phyloP scores from a whole-genome alignment of 2,329 filamentous ascomycete species.

The Stachybotrys echinatus region DNA sequence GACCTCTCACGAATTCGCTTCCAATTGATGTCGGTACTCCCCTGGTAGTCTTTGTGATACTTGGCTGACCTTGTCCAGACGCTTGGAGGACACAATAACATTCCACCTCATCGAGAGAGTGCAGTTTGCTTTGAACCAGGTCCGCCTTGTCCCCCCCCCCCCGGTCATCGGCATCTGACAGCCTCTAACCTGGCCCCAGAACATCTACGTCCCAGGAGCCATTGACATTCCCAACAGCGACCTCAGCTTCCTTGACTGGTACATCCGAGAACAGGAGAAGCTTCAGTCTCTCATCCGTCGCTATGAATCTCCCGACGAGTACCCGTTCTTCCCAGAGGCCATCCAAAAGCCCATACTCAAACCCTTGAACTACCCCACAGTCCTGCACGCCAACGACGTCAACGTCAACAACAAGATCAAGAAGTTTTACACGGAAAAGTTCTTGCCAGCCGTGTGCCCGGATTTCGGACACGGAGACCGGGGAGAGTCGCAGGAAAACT shows the following conservation, averaged over 20 bases:
- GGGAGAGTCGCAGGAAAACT: constrained; percentile 87
- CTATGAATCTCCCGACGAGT: constrained; percentile 94
- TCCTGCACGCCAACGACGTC: constrained; percentile 83
- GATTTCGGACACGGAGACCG: constrained; percentile 72
- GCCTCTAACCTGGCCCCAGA: constrained; percentile 28
- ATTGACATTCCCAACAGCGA: constrained; percentile 67
- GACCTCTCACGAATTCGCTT: constrained; percentile 90
- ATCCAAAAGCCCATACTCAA: constrained; percentile 79
- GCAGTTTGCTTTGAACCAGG: constrained; percentile 86
- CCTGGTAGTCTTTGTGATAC: background rate
- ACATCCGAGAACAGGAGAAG: constrained; percentile 82
- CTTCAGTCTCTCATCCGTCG: constrained; percentile 90
- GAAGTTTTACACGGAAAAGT: constrained; percentile 72
- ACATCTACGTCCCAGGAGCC: constrained; percentile 79
- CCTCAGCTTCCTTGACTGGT: constrained; percentile 89
- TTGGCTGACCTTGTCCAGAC: constrained; percentile 48
- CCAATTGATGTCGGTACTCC: constrained; percentile 72
- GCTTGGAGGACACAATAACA: constrained; percentile 94
- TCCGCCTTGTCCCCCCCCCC: constrained; percentile 2
- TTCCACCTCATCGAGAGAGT: constrained; percentile 96
- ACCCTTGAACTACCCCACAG: constrained; percentile 79
- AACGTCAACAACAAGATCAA: constrained; percentile 89
- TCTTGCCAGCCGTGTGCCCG: constrained; percentile 80
- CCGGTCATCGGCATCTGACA: constrained; percentile 7
- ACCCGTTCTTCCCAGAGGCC: constrained; percentile 87